Conservation (phyloP, 768 basidiomycete species). For the Candolleomyces efflorescens region DNA sequence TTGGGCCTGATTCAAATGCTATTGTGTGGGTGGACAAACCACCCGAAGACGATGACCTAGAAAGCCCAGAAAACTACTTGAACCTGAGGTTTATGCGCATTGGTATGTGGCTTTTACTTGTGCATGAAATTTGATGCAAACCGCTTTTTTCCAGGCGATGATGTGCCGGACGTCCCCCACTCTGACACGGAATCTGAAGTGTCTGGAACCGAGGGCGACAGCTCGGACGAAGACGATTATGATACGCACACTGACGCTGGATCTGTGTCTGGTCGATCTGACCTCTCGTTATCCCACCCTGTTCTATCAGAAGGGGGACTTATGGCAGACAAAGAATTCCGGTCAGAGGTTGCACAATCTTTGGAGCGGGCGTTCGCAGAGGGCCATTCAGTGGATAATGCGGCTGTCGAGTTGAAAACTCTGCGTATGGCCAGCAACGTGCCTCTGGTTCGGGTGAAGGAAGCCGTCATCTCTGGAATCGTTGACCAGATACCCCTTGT, state of each 20-base stretch:
- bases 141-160: slow-evolving; percentile 43
- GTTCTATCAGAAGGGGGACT: slow-evolving; percentile 37
- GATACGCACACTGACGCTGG: slow-evolving; percentile 29
- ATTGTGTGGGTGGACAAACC: slow-evolving; percentile 74
- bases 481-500: slow-evolving; percentile 67
- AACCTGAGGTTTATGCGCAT: slow-evolving; percentile 76
- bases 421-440: slow-evolving; percentile 97
- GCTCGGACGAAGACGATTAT: slow-evolving; percentile 27
- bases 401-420: slow-evolving; percentile 91
- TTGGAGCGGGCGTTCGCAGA: slow-evolving; percentile 92
- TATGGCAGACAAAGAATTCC: slow-evolving; percentile 65
- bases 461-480: slow-evolving; percentile 84
- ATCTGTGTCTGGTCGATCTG: slow-evolving; percentile 29
- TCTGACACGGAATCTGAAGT: slow-evolving; percentile 58
- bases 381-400: slow-evolving; percentile 88
- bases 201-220: slow-evolving; percentile 44
- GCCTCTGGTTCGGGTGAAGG: slow-evolving; percentile 75
- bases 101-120: slow-evolving; percentile 35
- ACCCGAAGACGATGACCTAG: slow-evolving; percentile 54
- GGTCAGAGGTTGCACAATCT: slow-evolving; percentile 71
- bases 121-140: not conserved
- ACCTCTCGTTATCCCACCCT: slow-evolving; percentile 48
- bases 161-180: slow-evolving; percentile 55
- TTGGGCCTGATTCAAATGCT: slow-evolving; percentile 75
- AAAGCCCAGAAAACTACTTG: slow-evolving; percentile 47